Evolutionary conservation across 1,139 yeast species (phyloP).

Genomic region (Debaryomyces robertsiae): DNA sequence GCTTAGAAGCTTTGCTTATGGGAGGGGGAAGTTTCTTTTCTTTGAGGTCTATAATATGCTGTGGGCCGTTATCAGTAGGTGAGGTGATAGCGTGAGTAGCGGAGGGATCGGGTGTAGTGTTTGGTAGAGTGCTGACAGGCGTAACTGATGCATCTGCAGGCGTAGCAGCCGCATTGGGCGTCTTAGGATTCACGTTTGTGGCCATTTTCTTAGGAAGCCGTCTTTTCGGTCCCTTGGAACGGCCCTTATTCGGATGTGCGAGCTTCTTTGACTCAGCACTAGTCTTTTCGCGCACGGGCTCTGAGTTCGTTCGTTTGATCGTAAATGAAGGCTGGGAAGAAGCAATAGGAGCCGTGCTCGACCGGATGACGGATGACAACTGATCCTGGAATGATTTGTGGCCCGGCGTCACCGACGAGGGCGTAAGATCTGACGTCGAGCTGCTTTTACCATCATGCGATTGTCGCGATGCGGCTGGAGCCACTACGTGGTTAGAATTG

Average conservation of each 20-base stretch:
- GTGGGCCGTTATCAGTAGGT: not conserved
- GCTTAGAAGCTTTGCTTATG: slow-evolving; percentile 32
- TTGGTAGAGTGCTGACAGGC: no score
- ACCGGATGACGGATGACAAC: slow-evolving; percentile 11
- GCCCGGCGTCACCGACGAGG: not conserved
- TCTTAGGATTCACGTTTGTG: no score
- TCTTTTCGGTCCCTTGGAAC: slow-evolving; percentile 78
- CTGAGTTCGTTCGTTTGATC: slow-evolving; percentile 15
- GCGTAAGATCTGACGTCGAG: slow-evolving; percentile 5
- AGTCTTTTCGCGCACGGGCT: slow-evolving; percentile 12
- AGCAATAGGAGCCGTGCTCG: slow-evolving; percentile 25
- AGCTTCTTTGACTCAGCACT: slow-evolving; percentile 23
- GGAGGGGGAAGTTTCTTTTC: slow-evolving; percentile 30
- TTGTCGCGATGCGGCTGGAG: not conserved
- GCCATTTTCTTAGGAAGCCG: slow-evolving; percentile 53
- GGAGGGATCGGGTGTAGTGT: no score
- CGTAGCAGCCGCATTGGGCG: no score
- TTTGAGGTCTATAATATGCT: slow-evolving; percentile 1
- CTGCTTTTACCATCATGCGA: not conserved
- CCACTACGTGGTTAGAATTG: no score
- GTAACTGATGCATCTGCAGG: no score
- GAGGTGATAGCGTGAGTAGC: no score
- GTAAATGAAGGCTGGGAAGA: slow-evolving; percentile 2
- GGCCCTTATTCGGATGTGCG: slow-evolving; percentile 59
- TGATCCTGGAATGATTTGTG: slow-evolving; percentile 8